Evolutionary conservation across 164 flowering plant species (phyloP), one percentile per base, ranked within the genome.

Genomic region (Pachysandra terminalis): DNA sequence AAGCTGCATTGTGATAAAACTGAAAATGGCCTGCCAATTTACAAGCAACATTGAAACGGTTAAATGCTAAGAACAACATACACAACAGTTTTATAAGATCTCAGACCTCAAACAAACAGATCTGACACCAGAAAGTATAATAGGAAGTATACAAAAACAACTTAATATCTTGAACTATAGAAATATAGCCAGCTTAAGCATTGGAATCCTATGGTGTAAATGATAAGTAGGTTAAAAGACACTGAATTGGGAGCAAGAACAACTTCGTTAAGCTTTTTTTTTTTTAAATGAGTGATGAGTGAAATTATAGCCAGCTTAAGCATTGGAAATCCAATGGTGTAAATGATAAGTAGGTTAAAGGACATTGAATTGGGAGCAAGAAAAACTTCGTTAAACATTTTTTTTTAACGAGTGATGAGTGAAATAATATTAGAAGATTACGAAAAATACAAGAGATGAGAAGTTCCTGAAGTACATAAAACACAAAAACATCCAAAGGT

Each of bases 1-100:
- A n/a, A n/a, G n/a, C n/a, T n/a, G n/a, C n/a, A n/a, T n/a, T n/a
- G n/a, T n/a, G 49, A 92, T 92, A 71, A 95, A 95, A 75, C 97
- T 89, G 72, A 92, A 84, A 62, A 95, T 77, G 68, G 99, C 98
- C 98, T 95, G 96, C 77, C 80, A 58, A 78, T 58, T 28, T 56
- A 23, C 54, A 56, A 27, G 28, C 21, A 26, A 64, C 25, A 26
- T 53, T 57, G 3, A 23, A 27, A 21, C 53, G 25, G 16, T 45
- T 45, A 25, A 52, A 51, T 40, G 37, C 3, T 17, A 41, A 63
- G n/a, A 21, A 12, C 0, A 12, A 15, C 25, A 7, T 49, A 14
- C 14, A 8, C 27, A 26, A 16, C 1, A 24, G 24, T 21, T 7
- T 15, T 7, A 14, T 1, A 54, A 27, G n/a, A 65, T 19, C 54